Evolutionary conservation across 2,329 filamentous ascomycete species (phyloP).

Genomic region (Phyllosticta paracitricarpa): DNA sequence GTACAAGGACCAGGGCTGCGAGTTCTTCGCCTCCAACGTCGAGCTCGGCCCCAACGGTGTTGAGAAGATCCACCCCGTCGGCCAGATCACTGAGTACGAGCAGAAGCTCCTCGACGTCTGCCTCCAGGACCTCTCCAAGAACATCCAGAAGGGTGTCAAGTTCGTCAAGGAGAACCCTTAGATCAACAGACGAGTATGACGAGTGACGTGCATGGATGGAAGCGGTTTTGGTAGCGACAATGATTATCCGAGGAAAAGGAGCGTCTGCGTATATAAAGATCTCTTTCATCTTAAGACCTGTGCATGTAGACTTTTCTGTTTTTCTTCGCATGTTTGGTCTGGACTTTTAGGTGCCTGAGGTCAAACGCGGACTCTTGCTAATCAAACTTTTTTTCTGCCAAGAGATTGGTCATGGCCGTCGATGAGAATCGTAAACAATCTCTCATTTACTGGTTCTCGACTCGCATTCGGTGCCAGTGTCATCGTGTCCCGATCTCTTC

Average conservation of each 20-base stretch:
- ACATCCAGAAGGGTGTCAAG: slow-evolving; percentile 84
- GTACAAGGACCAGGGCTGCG: slow-evolving; percentile 95
- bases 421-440: not conserved
- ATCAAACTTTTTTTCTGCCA: not conserved
- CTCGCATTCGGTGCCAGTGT: no score
- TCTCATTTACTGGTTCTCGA: no score
- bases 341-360: not conserved
- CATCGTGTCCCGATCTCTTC: no score
- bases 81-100: slow-evolving; percentile 76
- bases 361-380: not conserved
- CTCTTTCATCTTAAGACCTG: not conserved
- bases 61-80: slow-evolving; percentile 82
- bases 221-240: not conserved
- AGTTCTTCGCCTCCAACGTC: slow-evolving; percentile 93
- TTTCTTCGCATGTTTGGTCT: not conserved
- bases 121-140: slow-evolving; percentile 76
- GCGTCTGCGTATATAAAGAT: not conserved
- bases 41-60: slow-evolving; percentile 95
- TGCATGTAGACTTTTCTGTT: not conserved
- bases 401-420: not conserved
- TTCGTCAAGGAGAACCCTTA: slow-evolving; percentile 51
- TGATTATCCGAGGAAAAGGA: not conserved
- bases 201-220: not conserved
- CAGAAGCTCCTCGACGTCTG: slow-evolving; percentile 79
- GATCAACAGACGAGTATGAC: not conserved